Evolutionary conservation across 257 asterid species (phyloP), one percentile per base, ranked within the genome.

Genomic region (Jacaranda mimosifolia): DNA sequence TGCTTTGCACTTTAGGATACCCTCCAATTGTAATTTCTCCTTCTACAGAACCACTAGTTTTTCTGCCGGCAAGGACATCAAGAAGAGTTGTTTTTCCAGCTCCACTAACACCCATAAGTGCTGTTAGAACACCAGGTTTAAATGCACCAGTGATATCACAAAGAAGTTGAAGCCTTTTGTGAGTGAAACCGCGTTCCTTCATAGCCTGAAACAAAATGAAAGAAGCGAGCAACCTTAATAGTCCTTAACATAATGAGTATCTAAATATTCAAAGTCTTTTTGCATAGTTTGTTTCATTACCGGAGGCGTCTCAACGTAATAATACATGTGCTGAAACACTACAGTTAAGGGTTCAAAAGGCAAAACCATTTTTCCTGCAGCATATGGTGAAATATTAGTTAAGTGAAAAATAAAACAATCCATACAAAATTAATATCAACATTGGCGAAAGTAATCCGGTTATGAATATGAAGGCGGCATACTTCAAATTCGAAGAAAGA

Each of bases 321-420:
- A 84, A 9, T 84, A 78, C 72, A 84, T 26, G 59, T 81, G 67
- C 36, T 78, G 79, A 46, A 84, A 84, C 14, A 68, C 81, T 12
- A 84, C 21, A 53, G 75, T 45, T 19, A 84, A 26, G 8, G 87
- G 83, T 42, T 84, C 74, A 60, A 81, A 84, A n/a, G 85, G 87
- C 26, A 81, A 56, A 12, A 59, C 63, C 52, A 65, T 58, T 6
- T 66, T 81, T 8, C 68, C 82, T 81, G 72, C 9, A 75, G 65
- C 69, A 66, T 11, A 21, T 10, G 18, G 46, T 6, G 12, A 62
- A 36, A 32, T n/a, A n/a, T n/a, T n/a, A n/a, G n/a, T n/a, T 14
- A 15, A 80, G 46, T 19, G 45, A 46, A 40, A 40, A 13, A 19
- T 26, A 36, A 10, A 48, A 3, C 53, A 48, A 9, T 12, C 3